phyloP scores from a whole-genome alignment of 2,329 filamentous ascomycete species.

The Talaromyces sp. region DNA sequence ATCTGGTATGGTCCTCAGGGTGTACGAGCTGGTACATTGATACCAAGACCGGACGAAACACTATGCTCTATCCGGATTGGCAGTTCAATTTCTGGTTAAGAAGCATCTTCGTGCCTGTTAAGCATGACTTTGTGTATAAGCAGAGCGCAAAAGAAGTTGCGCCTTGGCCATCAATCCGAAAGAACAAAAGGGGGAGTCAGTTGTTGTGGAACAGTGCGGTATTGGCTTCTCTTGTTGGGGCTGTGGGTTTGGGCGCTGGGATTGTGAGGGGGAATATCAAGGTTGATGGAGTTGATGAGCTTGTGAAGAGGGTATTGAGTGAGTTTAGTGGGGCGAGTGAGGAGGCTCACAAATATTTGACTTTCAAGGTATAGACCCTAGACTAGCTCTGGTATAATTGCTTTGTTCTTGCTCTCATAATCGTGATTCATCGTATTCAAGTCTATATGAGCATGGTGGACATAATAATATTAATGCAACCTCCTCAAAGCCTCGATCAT shows the following conservation, averaged over 20 bases:
- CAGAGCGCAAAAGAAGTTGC: slow-evolving; percentile 14
- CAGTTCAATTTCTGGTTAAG: slow-evolving; percentile 50
- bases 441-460: neutral
- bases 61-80: slow-evolving; percentile 54
- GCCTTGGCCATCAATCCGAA: slow-evolving; percentile 15
- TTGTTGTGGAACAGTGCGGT: neutral
- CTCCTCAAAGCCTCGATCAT: slow-evolving; percentile 57
- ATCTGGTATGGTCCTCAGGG: slow-evolving; percentile 50
- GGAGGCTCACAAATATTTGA: neutral
- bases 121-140: slow-evolving; percentile 38
- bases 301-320: slow-evolving; percentile 16
- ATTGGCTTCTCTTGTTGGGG: slow-evolving; percentile 7
- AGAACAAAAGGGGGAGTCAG: neutral
- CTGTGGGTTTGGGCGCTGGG: slow-evolving; percentile 18
- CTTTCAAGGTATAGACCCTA: slow-evolving; percentile 6
- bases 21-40: slow-evolving; percentile 55
- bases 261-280: slow-evolving; percentile 7
- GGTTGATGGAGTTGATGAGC: slow-evolving; percentile 10
- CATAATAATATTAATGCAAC: slow-evolving; percentile 39
- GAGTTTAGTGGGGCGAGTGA: slow-evolving; percentile 6
- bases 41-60: slow-evolving; percentile 46
- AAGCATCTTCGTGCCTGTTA: slow-evolving; percentile 44
- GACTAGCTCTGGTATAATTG: neutral
- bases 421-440: neutral
- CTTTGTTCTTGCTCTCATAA: neutral